Base-by-base conservation (phyloP, 352 stramenopile genomes). In the Globisporangium carolinianum region DNA sequence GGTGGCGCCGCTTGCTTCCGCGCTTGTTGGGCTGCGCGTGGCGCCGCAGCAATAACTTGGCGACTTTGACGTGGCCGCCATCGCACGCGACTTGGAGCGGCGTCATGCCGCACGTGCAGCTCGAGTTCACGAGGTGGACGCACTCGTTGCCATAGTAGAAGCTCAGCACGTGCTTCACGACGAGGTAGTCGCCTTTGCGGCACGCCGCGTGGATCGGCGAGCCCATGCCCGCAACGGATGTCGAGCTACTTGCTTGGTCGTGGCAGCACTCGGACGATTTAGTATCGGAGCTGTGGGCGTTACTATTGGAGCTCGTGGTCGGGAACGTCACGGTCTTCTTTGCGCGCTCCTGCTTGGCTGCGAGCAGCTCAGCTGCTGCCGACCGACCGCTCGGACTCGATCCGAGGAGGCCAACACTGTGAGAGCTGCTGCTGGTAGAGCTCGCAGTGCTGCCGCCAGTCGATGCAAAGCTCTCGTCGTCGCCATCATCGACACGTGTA, bases 191-290 rank as follows among this genome's bases (percentile, higher is more conserved):
- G 9, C 71, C 71, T 48, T 83, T 72, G 43, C 62, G 63, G 56
- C 78, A 88, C n/a, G 73, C 75, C 0, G 81, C 76, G 56, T 91
- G 78, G 62, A 91, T 87, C 5, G 81, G 76, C 38, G 78, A 87
- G 35, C 66, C 51, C 61, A 84, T 60, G 42, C 61, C 64, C 17
- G 57, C 41, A 41, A 71, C 63, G 5, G 60, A 62, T 6, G 39
- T 51, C 5, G 52, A 39, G n/a, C 51, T 39, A n/a, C 18, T 35
- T 46, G 57, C 47, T 51, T 58, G 47, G 39, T 71, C 62, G 58
- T 71, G 64, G 41, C 59, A 57, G 39, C 60, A 63, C 47, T 57
- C 59, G 39, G 41, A 69, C 47, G 68, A 58, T 63, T 15, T 71
- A 58, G 11, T 32, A 32, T 32, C 24, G 24, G 24, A 32, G 24